Base-by-base conservation (phyloP, 495 filamentous ascomycete species). In the Aspergillus steynii region DNA sequence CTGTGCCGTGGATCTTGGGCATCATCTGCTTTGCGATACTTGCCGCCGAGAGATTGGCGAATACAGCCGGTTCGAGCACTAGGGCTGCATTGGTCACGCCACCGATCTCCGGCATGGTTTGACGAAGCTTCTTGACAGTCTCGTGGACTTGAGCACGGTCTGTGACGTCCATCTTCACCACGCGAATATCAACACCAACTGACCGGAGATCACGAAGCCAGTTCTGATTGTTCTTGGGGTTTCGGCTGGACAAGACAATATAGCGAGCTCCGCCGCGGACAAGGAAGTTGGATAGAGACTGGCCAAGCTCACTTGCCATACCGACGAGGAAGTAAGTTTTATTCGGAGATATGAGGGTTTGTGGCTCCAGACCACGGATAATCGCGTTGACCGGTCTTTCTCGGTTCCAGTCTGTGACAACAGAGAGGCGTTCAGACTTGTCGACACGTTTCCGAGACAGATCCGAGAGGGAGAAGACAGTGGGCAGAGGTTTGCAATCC, bases 381-480 rank as follows among this genome's bases (percentile, higher is more conserved):
- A 50, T 50, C 7, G 48, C 48, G 10, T 10, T 27, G n/a, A 20
- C 15, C 26, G 20, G 25, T 7, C 27, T 50, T 50, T 50, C 25
- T 50, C 48, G 48, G 5, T 25, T 29, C 48, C 48, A 50, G 48
- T 50, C 48, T 26, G 27, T 26, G 8, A 50, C 48, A 50, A 50
- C 20, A 10, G 48, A 50, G n/a, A 50, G 48, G 26, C 27, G 48
- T 27, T 29, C 27, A 14, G 15, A 26, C 1, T 50, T 50, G 20
- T 7, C 20, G 26, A 7, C 5, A 50, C 12, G 5, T 14, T 6
- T 27, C 1, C 26, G 48, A 6, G 48, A 25, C 25, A 50, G 6
- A 10, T 50, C n/a, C 20, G 20, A 29, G 3, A 50, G 20, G 5
- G 5, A 1, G 12, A 50, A 7, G 27, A 50, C 48, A 1, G 1